phyloP scores from a whole-genome alignment of 192 early-diverging fungal genomes.

The Coemansia sp. region DNA sequence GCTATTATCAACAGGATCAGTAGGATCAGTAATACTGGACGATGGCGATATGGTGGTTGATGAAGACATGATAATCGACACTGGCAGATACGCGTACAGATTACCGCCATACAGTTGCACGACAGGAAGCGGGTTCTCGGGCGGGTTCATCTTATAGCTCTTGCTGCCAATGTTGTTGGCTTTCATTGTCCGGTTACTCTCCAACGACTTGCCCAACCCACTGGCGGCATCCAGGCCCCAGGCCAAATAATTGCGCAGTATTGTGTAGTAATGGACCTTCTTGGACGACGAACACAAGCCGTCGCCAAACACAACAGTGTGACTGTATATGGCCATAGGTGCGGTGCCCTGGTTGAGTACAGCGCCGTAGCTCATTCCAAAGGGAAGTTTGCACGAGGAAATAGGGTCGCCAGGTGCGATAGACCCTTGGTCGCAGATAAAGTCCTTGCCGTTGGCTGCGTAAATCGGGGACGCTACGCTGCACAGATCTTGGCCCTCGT shows the following conservation, averaged over 20 bases:
- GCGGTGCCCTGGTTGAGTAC: conserved; percentile 6
- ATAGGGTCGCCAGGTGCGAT: background rate
- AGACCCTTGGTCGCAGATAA: conserved; percentile 21
- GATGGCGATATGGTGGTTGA: too few relatives aligned
- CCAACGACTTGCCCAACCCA: background rate
- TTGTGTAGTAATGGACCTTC: conserved; percentile 31
- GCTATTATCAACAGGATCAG: too few relatives aligned
- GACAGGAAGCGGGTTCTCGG: conserved; percentile 6
- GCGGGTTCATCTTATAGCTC: conserved; percentile 14
- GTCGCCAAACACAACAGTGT: conserved; percentile 38
- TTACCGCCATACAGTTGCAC: conserved; percentile 30
- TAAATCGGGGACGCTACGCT: conserved; percentile 24
- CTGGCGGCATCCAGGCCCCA: conserved; percentile 13
- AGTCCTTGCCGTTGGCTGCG: conserved; percentile 25
- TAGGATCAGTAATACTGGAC: too few relatives aligned
- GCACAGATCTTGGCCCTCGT: conserved; percentile 16
- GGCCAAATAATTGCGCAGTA: conserved; percentile 29
- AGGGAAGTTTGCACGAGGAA: conserved; percentile 32
- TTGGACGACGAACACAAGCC: conserved; percentile 21
- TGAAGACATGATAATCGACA: background rate
- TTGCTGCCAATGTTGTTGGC: background rate
- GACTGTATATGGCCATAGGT: conserved; percentile 41
- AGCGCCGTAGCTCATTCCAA: conserved; percentile 29
- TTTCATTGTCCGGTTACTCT: background rate
- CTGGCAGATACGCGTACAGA: conserved; percentile 20